Evolutionary conservation across 257 asterid species (phyloP).

Genomic region (Thymus quinquecostatus): DNA sequence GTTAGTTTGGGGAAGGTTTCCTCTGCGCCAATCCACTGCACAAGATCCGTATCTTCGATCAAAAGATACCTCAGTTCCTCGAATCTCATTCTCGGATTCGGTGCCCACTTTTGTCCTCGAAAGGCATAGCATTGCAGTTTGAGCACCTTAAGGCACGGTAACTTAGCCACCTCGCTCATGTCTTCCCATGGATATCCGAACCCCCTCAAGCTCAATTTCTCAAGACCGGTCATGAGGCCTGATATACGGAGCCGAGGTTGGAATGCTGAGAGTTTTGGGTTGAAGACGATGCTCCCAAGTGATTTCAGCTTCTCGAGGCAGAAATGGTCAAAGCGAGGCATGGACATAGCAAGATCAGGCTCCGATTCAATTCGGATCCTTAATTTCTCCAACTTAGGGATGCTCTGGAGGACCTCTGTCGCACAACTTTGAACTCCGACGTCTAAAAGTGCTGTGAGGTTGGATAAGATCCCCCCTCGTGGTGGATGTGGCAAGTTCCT

Average conservation of each 20-base stretch:
- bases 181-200: conserved; percentile 4
- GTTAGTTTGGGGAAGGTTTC: neutral
- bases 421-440: neutral
- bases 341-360: neutral
- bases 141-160: neutral
- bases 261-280: neutral
- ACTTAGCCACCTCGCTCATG: neutral
- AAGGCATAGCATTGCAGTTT: neutral
- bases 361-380: neutral
- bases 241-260: neutral
- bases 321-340: neutral
- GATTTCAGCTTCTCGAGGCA: neutral
- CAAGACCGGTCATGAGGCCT: neutral
- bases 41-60: neutral
- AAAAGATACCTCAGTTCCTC: too few species aligned
- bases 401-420: neutral
- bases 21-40: neutral
- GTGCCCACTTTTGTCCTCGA: conserved; percentile 3
- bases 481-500: neutral
- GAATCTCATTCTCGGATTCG: too few species aligned
- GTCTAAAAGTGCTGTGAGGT: neutral
- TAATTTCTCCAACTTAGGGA: neutral
- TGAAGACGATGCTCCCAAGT: neutral
- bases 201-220: neutral
- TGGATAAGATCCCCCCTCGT: neutral